Conservation (phyloP, 1,284 basidiomycete species). For the Cystobasidium sp. region DNA sequence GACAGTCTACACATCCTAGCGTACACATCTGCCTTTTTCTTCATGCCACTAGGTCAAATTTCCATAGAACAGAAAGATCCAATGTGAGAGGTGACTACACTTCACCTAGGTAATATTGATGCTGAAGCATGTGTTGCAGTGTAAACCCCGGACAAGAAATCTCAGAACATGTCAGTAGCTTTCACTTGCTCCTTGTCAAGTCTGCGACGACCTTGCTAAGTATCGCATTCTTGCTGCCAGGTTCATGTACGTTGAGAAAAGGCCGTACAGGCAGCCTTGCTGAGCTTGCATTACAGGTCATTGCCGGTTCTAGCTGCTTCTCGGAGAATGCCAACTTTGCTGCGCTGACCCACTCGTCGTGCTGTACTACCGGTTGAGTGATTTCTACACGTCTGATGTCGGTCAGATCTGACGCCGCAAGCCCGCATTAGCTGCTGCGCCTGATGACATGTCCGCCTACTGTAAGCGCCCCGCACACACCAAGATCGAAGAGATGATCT, state of each 20-base stretch:
- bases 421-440: background rate
- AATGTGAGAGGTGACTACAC: too few relatives aligned
- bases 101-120: background rate
- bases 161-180: constrained; percentile 3
- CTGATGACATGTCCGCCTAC: constrained; percentile 5
- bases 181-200: background rate
- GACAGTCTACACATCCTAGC: too few relatives aligned
- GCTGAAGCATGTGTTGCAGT: background rate
- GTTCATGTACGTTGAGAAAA: background rate
- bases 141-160: background rate
- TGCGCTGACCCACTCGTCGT: background rate
- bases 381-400: background rate
- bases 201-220: too few relatives aligned
- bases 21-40: too few relatives aligned
- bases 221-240: background rate
- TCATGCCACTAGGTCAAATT: too few relatives aligned
- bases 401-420: background rate
- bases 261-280: background rate
- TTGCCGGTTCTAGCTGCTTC: constrained; percentile 5
- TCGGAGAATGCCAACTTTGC: background rate
- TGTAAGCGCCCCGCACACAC: too few relatives aligned
- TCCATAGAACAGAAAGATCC: too few relatives aligned
- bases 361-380: too few relatives aligned
- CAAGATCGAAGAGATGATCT: too few relatives aligned
- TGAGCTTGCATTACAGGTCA: background rate